Evolutionary conservation across 2,329 filamentous ascomycete genomes (phyloP).

Genomic region (Cylindrodendrum hubeiense): DNA sequence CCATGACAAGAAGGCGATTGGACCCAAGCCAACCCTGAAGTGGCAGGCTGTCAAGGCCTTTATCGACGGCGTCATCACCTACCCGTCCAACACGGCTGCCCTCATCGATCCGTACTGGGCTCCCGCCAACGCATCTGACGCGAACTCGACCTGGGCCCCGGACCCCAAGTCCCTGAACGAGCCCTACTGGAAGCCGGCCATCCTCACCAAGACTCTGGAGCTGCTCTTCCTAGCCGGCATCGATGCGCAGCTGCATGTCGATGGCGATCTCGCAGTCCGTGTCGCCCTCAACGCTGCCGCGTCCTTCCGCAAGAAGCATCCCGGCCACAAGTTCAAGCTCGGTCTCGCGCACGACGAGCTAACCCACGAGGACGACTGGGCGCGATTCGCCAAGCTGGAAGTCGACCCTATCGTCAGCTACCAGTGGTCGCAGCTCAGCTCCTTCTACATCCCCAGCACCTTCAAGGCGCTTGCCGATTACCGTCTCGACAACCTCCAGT

Average conservation of each 20-base stretch:
- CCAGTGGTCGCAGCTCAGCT: conserved; percentile 46
- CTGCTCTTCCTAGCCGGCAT: conserved; percentile 35
- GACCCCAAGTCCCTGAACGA: conserved; percentile 41
- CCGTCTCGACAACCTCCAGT: conserved; percentile 45
- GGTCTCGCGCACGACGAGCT: conserved; percentile 44
- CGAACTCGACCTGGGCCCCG: conserved; percentile 29
- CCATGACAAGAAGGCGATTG: conserved; percentile 30
- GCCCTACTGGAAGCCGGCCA: conserved; percentile 40
- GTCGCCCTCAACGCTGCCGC: conserved; percentile 40
- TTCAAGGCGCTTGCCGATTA: conserved; percentile 37
- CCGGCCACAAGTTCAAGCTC: conserved; percentile 35
- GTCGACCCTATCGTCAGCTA: conserved; percentile 43
- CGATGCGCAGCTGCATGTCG: conserved; percentile 41
- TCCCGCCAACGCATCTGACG: conserved; percentile 35
- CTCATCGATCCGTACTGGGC: conserved; percentile 43
- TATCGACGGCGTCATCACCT: conserved; percentile 44
- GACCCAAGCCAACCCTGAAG: conserved; percentile 38
- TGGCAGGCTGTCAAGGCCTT: conserved; percentile 46
- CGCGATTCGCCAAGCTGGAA: conserved; percentile 39
- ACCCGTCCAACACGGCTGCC: conserved; percentile 44
- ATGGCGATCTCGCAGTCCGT: conserved; percentile 43
- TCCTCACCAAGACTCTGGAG: conserved; percentile 41
- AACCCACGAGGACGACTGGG: conserved; percentile 39
- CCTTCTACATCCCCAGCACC: conserved; percentile 41
- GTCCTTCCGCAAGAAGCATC: conserved; percentile 35